phyloP scores from a whole-genome alignment of 306 rosid genomes.

The Lathyrus sativus region DNA sequence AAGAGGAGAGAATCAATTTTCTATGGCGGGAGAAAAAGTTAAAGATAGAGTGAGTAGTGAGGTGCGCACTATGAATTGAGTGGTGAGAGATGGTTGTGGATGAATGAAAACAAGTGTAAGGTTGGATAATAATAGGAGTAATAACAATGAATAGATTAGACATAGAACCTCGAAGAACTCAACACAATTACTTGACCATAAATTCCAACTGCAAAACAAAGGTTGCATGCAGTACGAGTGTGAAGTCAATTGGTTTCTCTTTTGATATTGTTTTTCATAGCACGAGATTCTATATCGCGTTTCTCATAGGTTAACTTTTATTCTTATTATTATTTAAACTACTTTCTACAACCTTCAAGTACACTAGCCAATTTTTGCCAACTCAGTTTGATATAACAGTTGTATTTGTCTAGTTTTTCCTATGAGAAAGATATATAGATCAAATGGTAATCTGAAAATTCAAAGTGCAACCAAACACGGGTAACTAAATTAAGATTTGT shows the following conservation, averaged over 20 bases:
- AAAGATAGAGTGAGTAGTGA: neutral
- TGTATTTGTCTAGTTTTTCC: too few species aligned
- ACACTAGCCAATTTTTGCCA: too few species aligned
- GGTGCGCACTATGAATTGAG: neutral
- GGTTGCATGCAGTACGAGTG: neutral
- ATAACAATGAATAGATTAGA: conserved; percentile 3
- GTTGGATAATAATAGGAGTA: neutral
- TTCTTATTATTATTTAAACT: neutral
- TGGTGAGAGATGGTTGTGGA: neutral
- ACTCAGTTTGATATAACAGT: too few species aligned
- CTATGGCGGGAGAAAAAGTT: neutral
- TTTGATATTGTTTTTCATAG: too few species aligned
- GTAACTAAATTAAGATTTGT: too few species aligned
- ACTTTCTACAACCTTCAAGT: too few species aligned
- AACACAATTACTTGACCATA: conserved; percentile 2
- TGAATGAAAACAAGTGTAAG: neutral
- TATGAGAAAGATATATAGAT: too few species aligned
- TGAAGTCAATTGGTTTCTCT: too few species aligned
- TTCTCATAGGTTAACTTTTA: neutral
- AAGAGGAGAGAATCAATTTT: too few species aligned
- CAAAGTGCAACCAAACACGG: too few species aligned
- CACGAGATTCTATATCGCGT: neutral
- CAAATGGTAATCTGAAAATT: too few species aligned
- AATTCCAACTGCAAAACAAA: neutral
- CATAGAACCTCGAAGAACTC: neutral